phyloP scores from a whole-genome alignment of 768 basidiomycete genomes.

The Rhizopogon vinicolor region DNA sequence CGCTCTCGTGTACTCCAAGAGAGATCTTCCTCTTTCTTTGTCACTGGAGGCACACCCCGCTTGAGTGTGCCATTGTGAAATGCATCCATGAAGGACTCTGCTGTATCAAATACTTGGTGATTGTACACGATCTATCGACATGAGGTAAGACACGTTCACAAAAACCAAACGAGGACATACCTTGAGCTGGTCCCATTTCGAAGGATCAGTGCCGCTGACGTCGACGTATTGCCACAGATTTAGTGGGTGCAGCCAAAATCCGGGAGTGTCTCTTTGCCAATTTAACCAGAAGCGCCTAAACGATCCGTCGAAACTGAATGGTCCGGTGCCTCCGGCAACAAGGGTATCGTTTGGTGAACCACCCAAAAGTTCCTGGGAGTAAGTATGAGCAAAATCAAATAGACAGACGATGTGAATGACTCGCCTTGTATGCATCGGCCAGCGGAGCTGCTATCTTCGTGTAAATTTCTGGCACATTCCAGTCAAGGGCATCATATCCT shows the following conservation, averaged over 20 bases:
- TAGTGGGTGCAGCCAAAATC: conserved; percentile 47
- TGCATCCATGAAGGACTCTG: conserved; percentile 47
- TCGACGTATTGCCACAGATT: conserved; percentile 57
- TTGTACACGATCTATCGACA: conserved; percentile 49
- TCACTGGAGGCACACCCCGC: conserved; percentile 31
- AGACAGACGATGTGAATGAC: conserved; percentile 6
- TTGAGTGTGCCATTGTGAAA: conserved; percentile 50
- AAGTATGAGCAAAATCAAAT: neutral
- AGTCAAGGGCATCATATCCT: conserved; percentile 27
- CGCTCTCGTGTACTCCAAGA: conserved; percentile 47
- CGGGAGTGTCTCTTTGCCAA: conserved; percentile 45
- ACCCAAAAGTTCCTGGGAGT: conserved; percentile 42
- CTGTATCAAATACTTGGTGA: conserved; percentile 46
- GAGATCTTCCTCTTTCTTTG: conserved; percentile 27
- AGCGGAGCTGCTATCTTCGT: conserved; percentile 30
- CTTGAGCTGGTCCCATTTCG: conserved; percentile 51
- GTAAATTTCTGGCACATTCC: conserved; percentile 23
- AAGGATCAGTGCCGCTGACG: conserved; percentile 46
- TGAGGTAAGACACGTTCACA: neutral
- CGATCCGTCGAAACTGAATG: conserved; percentile 55
- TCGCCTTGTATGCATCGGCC: conserved; percentile 37
- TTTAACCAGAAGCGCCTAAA: conserved; percentile 54
- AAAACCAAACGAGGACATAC: conserved; percentile 17
- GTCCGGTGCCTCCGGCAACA: conserved; percentile 39
- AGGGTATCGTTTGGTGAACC: conserved; percentile 47